A percentile compares a stretch with the other conserved stretches of the same genome.
phyloP scores from a whole-genome alignment of 257 asterid species.

The Schizonepeta tenuifolia region DNA sequence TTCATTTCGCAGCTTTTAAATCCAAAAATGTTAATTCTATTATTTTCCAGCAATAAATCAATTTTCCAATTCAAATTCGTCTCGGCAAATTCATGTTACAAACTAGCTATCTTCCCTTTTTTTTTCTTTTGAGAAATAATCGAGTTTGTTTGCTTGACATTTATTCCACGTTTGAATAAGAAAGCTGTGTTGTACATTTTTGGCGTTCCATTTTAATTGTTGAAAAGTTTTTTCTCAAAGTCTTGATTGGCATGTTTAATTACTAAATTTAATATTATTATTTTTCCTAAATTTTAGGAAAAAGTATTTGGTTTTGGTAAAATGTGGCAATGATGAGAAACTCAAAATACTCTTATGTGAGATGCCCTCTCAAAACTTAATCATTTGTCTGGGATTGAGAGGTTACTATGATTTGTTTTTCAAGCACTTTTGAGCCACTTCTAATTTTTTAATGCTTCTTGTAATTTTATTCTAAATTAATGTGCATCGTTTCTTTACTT shows the following conservation, averaged over 20 bases:
- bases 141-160: not conserved
- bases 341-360: slow-evolving; percentile 35
- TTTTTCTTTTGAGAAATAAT: not conserved
- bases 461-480: not conserved
- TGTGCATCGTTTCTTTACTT: not conserved
- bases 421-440: slow-evolving; percentile 87
- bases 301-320: not conserved
- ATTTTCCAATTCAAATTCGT: not conserved
- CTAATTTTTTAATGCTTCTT: not conserved
- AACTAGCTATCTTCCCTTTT: too few species aligned
- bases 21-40: not conserved
- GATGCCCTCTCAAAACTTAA: slow-evolving; percentile 34
- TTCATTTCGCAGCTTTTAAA: not conserved
- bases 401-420: slow-evolving; percentile 51
- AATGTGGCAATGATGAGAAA: slow-evolving; percentile 80
- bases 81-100: too few species aligned
- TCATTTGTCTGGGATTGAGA: slow-evolving; percentile 41
- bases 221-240: not conserved
- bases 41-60: not conserved
- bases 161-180: not conserved
- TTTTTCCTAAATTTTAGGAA: slow-evolving; percentile 20
- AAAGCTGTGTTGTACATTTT: not conserved
- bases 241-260: not conserved
- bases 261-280: not conserved
- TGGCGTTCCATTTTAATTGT: not conserved